These are phyloP conservation scores for Dothideomycetes sp. DNA, from an alignment of 2,329 filamentous ascomycete species.

Conservation along the genomic window DNA sequence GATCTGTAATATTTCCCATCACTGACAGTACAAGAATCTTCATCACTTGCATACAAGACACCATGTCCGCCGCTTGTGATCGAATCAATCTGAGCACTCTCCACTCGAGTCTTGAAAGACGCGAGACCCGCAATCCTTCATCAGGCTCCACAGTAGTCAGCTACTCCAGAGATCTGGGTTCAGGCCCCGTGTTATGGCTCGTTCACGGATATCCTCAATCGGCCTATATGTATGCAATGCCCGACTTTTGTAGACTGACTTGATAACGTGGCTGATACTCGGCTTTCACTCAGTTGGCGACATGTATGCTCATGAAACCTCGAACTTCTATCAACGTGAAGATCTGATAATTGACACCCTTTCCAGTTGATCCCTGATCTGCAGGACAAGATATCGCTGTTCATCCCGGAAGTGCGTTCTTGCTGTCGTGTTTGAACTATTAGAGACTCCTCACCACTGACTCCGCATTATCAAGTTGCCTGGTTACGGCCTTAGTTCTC, in stretches of 20 bases:
- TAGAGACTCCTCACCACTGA: conserved; percentile 9
- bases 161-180: conserved; percentile 26
- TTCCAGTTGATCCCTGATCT: conserved; percentile 31
- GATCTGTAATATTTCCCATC: too few relatives aligned
- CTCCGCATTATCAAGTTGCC: conserved; percentile 27
- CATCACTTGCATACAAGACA: too few relatives aligned
- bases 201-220: conserved; percentile 41
- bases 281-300: conserved; percentile 19
- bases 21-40: too few relatives aligned
- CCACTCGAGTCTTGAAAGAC: conserved; percentile 21
- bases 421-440: too few relatives aligned
- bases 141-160: conserved; percentile 25
- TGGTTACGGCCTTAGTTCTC: conserved; percentile 38
- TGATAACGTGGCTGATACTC: background rate
- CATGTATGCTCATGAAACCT: conserved; percentile 21
- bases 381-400: conserved; percentile 33
- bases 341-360: background rate
- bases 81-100: conserved; percentile 22
- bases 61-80: too few relatives aligned
- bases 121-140: conserved; percentile 21
- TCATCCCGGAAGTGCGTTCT: conserved; percentile 31
- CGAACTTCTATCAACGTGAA: conserved; percentile 6
- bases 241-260: background rate
- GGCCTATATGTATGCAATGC: conserved; percentile 26
- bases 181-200: conserved; percentile 32